Evolutionary conservation across 2,329 filamentous ascomycete species (phyloP).

Genomic region (Fusarium chaquense): DNA sequence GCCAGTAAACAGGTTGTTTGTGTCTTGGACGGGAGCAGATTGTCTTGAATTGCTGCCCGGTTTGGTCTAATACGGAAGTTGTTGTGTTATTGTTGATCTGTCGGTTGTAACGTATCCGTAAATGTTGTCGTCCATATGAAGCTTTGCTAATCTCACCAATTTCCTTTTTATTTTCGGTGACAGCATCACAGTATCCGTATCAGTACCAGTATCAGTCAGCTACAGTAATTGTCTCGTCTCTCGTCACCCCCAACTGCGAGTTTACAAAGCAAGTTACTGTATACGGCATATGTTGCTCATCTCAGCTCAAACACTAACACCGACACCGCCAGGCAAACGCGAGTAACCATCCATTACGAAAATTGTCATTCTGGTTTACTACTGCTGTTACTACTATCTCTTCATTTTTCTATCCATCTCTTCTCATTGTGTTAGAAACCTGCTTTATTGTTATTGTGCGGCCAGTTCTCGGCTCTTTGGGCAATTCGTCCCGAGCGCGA

Average conservation of each 20-base stretch:
- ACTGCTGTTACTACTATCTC: background rate
- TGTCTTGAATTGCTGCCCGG: constrained; percentile 31
- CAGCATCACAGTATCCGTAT: background rate
- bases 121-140: constrained; percentile 30
- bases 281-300: constrained; percentile 7
- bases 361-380: constrained; percentile 11
- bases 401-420: background rate
- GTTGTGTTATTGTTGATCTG: constrained; percentile 17
- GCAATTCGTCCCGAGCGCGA: constrained; percentile 31
- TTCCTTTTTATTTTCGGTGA: constrained; percentile 13
- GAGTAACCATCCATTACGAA: constrained; percentile 33
- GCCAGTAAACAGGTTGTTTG: constrained; percentile 22
- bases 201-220: background rate
- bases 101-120: constrained; percentile 21
- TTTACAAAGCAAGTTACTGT: constrained; percentile 25
- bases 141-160: constrained; percentile 34
- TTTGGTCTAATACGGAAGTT: constrained; percentile 16
- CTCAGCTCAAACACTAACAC: constrained; percentile 18
- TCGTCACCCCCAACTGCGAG: constrained; percentile 3
- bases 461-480: constrained; percentile 21
- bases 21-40: constrained; percentile 37
- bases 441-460: constrained; percentile 11
- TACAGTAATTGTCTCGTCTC: constrained; percentile 7
- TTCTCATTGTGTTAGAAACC: constrained; percentile 5
- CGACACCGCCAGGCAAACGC: constrained; percentile 9